Evolutionary conservation across 345 rosid species (phyloP).

Genomic region (Populus ilicifolia): DNA sequence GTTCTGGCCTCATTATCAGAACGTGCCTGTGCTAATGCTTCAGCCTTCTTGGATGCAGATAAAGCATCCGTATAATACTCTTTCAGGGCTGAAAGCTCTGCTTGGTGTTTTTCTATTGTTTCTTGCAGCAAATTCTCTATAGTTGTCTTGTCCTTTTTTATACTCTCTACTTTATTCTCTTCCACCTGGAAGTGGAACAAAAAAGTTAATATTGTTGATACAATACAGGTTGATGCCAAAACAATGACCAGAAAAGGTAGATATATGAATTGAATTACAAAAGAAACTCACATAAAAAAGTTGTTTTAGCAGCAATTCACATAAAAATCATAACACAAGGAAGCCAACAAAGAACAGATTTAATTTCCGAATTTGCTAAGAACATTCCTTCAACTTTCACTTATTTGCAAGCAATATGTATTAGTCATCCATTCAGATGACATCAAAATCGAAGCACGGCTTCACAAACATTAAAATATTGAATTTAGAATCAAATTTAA

Average conservation of each 20-base stretch:
- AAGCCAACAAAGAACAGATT: background rate
- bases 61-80: constrained; percentile 82
- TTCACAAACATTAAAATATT: background rate
- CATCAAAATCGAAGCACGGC: background rate
- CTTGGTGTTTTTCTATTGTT: constrained; percentile 91
- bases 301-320: background rate
- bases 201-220: constrained; percentile 9
- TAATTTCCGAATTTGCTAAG: background rate
- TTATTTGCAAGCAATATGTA: background rate
- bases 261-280: background rate
- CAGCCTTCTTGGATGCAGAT: constrained; percentile 92
- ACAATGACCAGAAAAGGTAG: constrained; percentile 1
- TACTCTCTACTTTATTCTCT: constrained; percentile 92
- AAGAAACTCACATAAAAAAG: background rate
- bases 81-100: constrained; percentile 74
- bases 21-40: constrained; percentile 84
- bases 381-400: background rate
- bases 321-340: background rate
- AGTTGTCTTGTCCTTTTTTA: constrained; percentile 84
- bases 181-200: constrained; percentile 57
- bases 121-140: constrained; percentile 93
- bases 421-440: background rate
- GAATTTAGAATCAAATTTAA: background rate
- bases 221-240: constrained; percentile 2
- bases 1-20: constrained; percentile 85